phyloP scores from a whole-genome alignment of 306 rosid species.

The Cucurbita maxima region DNA sequence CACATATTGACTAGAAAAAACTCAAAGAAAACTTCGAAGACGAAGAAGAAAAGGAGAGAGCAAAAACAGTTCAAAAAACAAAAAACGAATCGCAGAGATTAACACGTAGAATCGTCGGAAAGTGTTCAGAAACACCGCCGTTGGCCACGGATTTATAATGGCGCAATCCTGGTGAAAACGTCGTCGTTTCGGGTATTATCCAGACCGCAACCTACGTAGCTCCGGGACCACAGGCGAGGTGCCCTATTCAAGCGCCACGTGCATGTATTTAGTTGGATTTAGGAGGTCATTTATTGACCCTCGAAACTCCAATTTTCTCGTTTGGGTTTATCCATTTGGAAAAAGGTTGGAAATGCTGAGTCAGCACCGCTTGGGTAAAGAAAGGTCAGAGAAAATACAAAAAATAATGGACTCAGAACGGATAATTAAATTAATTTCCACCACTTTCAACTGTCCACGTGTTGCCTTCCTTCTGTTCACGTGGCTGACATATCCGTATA shows the following conservation, averaged over 20 bases:
- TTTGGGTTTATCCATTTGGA: neutral
- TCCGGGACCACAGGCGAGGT: neutral
- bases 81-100: neutral
- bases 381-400: neutral
- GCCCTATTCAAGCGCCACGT: neutral
- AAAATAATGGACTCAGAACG: no score
- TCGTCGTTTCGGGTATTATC: neutral
- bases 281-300: neutral
- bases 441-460: neutral
- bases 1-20: constrained; percentile 34
- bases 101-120: neutral
- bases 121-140: neutral
- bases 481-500: neutral
- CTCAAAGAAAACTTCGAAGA: no score
- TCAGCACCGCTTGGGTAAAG: neutral
- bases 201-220: neutral
- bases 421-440: no score
- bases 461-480: neutral
- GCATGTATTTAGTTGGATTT: neutral
- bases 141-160: neutral
- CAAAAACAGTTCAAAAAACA: neutral
- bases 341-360: neutral
- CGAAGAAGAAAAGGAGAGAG: neutral
- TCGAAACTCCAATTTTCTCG: no score
- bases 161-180: neutral